These are phyloP conservation scores for Amphichorda felina DNA, from an alignment of 2,329 filamentous ascomycete species.

Conservation along the genomic window DNA sequence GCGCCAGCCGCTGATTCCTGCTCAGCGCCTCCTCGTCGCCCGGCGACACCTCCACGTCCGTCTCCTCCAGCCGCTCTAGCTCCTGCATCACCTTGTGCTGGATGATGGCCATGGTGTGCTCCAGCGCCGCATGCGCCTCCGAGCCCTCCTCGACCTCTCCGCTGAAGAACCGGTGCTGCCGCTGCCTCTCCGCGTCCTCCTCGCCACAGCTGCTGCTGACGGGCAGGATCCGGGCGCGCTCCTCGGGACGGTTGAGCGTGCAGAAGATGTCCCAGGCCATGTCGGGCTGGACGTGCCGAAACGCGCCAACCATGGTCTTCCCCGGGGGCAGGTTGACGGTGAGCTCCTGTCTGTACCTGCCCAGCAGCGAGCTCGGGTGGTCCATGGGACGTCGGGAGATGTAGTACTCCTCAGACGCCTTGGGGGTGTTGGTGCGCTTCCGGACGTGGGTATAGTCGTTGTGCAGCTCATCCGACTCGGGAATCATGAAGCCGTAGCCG, in stretches of 20 bases:
- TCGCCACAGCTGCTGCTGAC: conserved; percentile 9
- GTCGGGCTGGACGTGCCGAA: conserved; percentile 38
- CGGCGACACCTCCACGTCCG: conserved; percentile 29
- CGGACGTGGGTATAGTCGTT: conserved; percentile 49
- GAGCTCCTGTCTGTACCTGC: conserved; percentile 23
- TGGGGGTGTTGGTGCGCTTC: conserved; percentile 19
- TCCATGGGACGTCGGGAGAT: conserved; percentile 38
- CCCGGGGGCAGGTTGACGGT: conserved; percentile 8
- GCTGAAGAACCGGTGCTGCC: conserved; percentile 16
- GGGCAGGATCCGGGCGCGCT: conserved; percentile 14
- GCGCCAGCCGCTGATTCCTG: conserved; percentile 32
- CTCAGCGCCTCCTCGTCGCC: conserved; percentile 24
- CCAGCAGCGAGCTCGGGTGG: conserved; percentile 35
- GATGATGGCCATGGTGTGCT: conserved; percentile 26
- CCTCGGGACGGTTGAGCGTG: conserved; percentile 21
- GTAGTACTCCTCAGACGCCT: conserved; percentile 29
- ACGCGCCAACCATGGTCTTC: conserved; percentile 16
- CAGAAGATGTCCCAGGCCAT: conserved; percentile 38
- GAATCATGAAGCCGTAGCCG: conserved; percentile 50
- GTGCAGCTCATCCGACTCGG: conserved; percentile 33
- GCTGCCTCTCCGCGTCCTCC: conserved; percentile 11
- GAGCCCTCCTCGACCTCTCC: conserved; percentile 16
- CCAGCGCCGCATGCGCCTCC: conserved; percentile 13
- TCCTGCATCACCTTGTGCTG: conserved; percentile 28
- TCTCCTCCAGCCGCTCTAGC: conserved; percentile 32